Evolutionary conservation across 1,139 yeast genomes (phyloP), one percentile per base, ranked within the genome.

Genomic region (Hemisphaericaspora lyxosophila): DNA sequence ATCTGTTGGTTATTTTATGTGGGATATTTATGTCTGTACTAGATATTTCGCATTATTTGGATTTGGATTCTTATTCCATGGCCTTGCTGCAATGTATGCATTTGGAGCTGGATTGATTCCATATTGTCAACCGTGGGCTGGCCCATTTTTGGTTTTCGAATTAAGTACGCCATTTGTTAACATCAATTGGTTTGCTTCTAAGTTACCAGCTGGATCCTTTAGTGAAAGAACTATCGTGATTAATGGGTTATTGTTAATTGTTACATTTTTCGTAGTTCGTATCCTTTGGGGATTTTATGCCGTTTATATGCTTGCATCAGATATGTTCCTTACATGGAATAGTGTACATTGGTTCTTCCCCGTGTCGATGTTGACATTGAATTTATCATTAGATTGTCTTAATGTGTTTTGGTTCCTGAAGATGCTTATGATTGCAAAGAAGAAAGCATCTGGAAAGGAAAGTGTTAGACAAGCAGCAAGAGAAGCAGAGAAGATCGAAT

Each of bases 141-240:
- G 96, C 1, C 78, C 82, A 7, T 92, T 92, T 62, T 71, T 92
- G 51, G 54, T 88, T 44, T 92, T 92, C 64, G 98, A 92, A 63
- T 72, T 85, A 42, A 86, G 96, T 15, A 92, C 97, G 7, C 97
- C 98, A 9, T 90, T 90, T 57, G 81, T 92, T 41, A 90, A 92
- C 64, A 61, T 89, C 47, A 85, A 95, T 63, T 90, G 97, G 97
- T 83, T 86, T 57, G 86, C 92, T 2, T 67, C 85, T 37, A 82
- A 83, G 53, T 74, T 86, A 39, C 89, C 95, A 2, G 69, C 70
- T 4, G 79, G 80, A 6, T 61, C 75, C 12, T 54, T 82, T 42
- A 70, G 80, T 35, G 75, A 71, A 25, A 67, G 61, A 46, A 52
- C 80, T 38, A 76, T 82, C 42, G 51, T 79, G 37, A 48, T 82